Base-by-base conservation (phyloP, 2,329 filamentous ascomycete species). In the Ophiostoma populinum region DNA sequence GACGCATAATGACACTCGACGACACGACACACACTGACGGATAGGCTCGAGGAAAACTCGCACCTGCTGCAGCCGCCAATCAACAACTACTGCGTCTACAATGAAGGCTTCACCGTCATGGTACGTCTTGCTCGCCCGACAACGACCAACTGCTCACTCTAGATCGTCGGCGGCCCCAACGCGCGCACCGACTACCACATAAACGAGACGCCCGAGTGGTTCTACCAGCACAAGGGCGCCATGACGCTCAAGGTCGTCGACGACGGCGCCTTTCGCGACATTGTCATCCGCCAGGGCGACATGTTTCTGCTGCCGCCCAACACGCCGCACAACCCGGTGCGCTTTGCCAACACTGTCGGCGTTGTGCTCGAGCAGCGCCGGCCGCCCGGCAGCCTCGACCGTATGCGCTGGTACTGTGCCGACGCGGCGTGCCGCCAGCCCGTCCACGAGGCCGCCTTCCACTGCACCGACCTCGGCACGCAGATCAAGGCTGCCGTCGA, bases 111-210 rank as follows among this genome's bases (percentile, higher is more conserved):
- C 40, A 85, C 78, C 27, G 79, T 90, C 51, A 90, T 90, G 80
- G 75, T 77, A 9, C 13, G 18, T 29, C 22, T 17, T 3, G 18
- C 15, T 10, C 7, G 6, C 8, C 24, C 9, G 22, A 7, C 22
- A n/a, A n/a, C n/a, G n/a, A n/a, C n/a, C n/a, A n/a, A n/a, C n/a
- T n/a, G n/a, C n/a, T n/a, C n/a, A n/a, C 15, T 13, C 6, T 30
- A 52, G 51, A 52, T 54, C 48, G 86, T 98, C 42, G 90, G 90
- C 52, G 90, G 90, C 10, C 90, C 90, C 49, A 95, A 95, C 56
- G 82, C 82, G 41, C 75, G 90, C 44, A 94, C 86, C 37, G 90
- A 95, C 65, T 98, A 94, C 65, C 90, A 95, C 67, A 87, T 95
- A 69, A 95, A 95, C 65, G 64, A 75, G 48, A 95, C 87, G 0